Evolutionary conservation across 1,284 basidiomycete genomes (phyloP).

Genomic region (Austropuccinia psidii): DNA sequence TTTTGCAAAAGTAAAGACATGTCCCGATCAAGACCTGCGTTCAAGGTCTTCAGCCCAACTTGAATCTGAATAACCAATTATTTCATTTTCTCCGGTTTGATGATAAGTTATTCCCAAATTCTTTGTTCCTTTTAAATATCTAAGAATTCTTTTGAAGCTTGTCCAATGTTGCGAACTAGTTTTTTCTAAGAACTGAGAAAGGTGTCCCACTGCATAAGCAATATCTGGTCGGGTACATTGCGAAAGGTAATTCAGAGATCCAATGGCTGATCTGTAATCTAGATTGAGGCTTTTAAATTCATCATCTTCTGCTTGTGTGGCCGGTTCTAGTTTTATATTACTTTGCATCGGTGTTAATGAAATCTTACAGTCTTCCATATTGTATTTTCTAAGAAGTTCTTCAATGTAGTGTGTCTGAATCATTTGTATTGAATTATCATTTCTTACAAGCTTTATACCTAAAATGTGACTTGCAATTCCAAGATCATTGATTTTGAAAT

Average conservation of each 20-base stretch:
- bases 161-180: slow-evolving; percentile 4
- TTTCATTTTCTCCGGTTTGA: background rate
- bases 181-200: slow-evolving; percentile 30
- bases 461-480: slow-evolving; percentile 15
- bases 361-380: slow-evolving; percentile 12
- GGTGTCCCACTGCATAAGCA: slow-evolving; percentile 11
- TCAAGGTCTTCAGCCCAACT: slow-evolving; percentile 30
- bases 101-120: slow-evolving; percentile 7
- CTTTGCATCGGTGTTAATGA: slow-evolving; percentile 23
- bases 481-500: slow-evolving; percentile 34
- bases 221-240: slow-evolving; percentile 34
- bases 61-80: slow-evolving; percentile 19
- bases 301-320: slow-evolving; percentile 13
- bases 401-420: slow-evolving; percentile 2
- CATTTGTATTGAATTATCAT: background rate
- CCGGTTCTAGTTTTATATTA: slow-evolving; percentile 15
- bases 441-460: slow-evolving; percentile 14
- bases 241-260: slow-evolving; percentile 17
- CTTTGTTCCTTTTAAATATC: slow-evolving; percentile 27
- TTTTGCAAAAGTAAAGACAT: too few relatives aligned
- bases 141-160: slow-evolving; percentile 16
- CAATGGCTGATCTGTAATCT: slow-evolving; percentile 25
- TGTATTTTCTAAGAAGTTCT: background rate
- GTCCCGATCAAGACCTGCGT: too few relatives aligned
- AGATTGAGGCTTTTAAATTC: background rate